Percentiles rank a stretch among this genome's conserved stretches.
phyloP scores from a whole-genome alignment of 2,329 filamentous ascomycete genomes.

The Fusarium drepaniforme region DNA sequence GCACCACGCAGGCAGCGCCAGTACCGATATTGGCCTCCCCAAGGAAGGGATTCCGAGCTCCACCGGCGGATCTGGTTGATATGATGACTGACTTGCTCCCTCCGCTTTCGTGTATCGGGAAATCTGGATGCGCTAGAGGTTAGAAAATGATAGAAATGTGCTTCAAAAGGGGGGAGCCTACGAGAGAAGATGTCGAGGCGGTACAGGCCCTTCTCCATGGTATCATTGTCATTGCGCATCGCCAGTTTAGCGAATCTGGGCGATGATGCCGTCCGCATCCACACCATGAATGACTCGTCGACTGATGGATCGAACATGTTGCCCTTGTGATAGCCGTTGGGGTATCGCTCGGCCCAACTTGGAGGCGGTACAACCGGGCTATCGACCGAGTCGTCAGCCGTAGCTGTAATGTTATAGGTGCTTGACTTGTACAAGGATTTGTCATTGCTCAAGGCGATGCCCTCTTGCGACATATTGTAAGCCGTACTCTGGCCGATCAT shows the following conservation, averaged over 20 bases:
- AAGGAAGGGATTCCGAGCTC: neutral
- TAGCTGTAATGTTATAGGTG: neutral
- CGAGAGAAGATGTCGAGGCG: neutral
- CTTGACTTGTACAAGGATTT: neutral
- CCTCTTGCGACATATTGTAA: neutral
- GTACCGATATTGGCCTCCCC: neutral
- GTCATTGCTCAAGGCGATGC: neutral
- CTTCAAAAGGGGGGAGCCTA: neutral
- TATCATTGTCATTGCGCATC: neutral
- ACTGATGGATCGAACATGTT: neutral
- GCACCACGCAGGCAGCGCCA: neutral
- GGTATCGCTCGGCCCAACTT: neutral
- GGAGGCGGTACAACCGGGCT: neutral
- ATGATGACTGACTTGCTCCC: neutral
- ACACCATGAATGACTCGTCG: constrained; percentile 11
- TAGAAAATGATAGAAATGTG: too few species aligned
- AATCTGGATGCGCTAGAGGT: neutral
- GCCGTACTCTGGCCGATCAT: too few species aligned
- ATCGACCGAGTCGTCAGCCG: neutral
- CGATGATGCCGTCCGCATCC: constrained; percentile 6
- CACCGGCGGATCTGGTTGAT: neutral
- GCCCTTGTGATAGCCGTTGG: neutral
- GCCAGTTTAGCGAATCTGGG: neutral
- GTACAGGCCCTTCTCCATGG: neutral
- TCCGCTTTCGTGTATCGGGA: neutral